Percentiles rank a stretch among this genome's conserved stretches.
phyloP scores from a whole-genome alignment of 176 grass and related monocot species.

The Ampelocalamus luodianensis region DNA sequence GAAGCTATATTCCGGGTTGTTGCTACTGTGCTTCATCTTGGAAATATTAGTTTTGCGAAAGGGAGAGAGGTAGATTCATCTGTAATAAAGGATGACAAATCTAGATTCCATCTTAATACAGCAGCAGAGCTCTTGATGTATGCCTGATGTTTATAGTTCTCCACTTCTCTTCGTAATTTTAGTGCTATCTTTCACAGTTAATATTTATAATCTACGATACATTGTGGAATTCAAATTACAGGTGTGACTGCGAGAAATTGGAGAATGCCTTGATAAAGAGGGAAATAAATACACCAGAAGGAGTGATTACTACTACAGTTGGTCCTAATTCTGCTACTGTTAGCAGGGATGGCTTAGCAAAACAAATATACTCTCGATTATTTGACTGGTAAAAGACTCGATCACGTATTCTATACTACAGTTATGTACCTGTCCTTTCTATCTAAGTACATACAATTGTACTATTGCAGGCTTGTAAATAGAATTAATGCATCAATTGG shows the following conservation, averaged over 20 bases:
- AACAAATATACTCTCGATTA: conserved; percentile 82
- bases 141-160: conserved; percentile 38
- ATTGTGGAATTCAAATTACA: conserved; percentile 49
- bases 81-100: conserved; percentile 88
- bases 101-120: conserved; percentile 86
- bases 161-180: conserved; percentile 37
- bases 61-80: conserved; percentile 93
- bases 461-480: conserved; percentile 75
- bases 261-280: conserved; percentile 86
- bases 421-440: conserved; percentile 45
- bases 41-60: conserved; percentile 91
- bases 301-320: conserved; percentile 86
- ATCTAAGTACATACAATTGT: conserved; percentile 43
- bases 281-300: conserved; percentile 94
- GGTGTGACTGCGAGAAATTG: conserved; percentile 77
- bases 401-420: conserved; percentile 34
- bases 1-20: conserved; percentile 96
- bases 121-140: conserved; percentile 93
- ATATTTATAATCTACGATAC: conserved; percentile 35
- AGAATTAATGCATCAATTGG: conserved; percentile 97
- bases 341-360: conserved; percentile 92
- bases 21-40: conserved; percentile 97
- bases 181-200: conserved; percentile 1
- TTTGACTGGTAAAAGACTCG: conserved; percentile 82
- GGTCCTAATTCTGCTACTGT: conserved; percentile 82